Base-by-base conservation (phyloP, 2,329 filamentous ascomycete genomes). In the Leptographium lundbergii region DNA sequence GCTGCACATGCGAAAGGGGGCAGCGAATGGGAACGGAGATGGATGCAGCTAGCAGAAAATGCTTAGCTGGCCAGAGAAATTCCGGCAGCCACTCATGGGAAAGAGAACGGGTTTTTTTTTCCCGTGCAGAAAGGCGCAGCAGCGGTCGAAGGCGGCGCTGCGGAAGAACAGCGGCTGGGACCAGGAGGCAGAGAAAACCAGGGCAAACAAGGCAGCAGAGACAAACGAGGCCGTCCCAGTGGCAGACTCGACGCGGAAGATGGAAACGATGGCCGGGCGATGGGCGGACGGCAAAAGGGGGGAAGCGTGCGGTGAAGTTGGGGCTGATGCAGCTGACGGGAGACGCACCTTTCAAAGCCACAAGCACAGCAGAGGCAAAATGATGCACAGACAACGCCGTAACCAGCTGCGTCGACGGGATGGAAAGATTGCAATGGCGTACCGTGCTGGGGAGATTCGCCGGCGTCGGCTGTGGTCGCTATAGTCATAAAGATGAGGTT, bases 381-480 rank as follows among this genome's bases (percentile, higher is more conserved):
- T 6, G 22, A 45, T 47, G 50, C 36, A 29, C 27, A 57, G 25
- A 57, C 32, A 39, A 36, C 54, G 54, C 36, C 36, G 36, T n/a
- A 25, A n/a, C 25, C 54, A 36, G 39, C 54, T 48, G 42, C 29
- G 50, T 25, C 34, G 34, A 54, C 36, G 50, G 42, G 22, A 53
- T 48, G 48, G 14, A 13, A 14, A 32, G 47, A 22, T 14, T 32
- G 48, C 25, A 24, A 53, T 29, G 22, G 32, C 39, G 42, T 39
- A 53, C 13, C 32, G 51, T 27, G 47, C 14, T 36, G 48, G 27
- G 19, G 25, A 27, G 22, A 52, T 48, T 54, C 54, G 60, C 56
- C 58, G 48, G 24, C 42, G 60, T 57, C 54, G 58, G 56, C 54
- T 19, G 52, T 58, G 42, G 59, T 57, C 36, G 55, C 34, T 52